phyloP scores from a whole-genome alignment of 1,284 basidiomycete species.

The Ustilago sp. region DNA sequence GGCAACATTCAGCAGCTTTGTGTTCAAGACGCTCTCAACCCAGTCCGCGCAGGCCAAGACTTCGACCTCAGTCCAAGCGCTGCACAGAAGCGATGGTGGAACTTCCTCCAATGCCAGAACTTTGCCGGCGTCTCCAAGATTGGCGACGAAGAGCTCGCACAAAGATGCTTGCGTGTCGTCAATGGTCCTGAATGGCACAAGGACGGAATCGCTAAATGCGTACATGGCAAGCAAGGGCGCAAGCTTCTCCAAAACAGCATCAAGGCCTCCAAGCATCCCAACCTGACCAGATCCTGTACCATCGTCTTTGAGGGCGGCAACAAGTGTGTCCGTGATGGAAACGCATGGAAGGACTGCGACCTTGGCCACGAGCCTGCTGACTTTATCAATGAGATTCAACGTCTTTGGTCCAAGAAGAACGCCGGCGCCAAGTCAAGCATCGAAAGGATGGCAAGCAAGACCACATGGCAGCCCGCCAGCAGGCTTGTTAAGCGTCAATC shows the following conservation, averaged over 20 bases:
- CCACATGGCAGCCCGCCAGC: constrained; percentile 2
- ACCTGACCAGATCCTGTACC: constrained; percentile 49
- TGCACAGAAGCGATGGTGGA: constrained; percentile 58
- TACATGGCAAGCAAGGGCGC: constrained; percentile 44
- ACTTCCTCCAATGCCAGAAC: constrained; percentile 58
- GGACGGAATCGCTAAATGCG: constrained; percentile 56
- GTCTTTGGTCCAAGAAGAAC: constrained; percentile 41
- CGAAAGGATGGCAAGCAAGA: constrained; percentile 1
- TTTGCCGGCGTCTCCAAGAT: constrained; percentile 48
- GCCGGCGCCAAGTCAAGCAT: constrained; percentile 3
- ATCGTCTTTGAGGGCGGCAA: constrained; percentile 52
- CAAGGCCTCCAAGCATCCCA: constrained; percentile 26
- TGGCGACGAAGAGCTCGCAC: constrained; percentile 47
- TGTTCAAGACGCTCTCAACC: constrained; percentile 52
- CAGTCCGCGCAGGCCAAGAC: constrained; percentile 49
- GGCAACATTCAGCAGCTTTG: constrained; percentile 63
- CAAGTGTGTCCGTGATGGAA: constrained; percentile 55
- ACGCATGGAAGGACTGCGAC: constrained; percentile 59
- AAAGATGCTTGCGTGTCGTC: constrained; percentile 49
- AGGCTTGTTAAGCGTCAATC: constrained; percentile 35
- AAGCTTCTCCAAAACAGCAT: constrained; percentile 49
- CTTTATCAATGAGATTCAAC: constrained; percentile 58
- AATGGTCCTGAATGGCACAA: constrained; percentile 50
- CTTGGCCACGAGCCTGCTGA: constrained; percentile 52
- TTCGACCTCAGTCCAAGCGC: constrained; percentile 57